phyloP scores from a whole-genome alignment of 768 basidiomycete genomes.

The Tylopilus plumbeoviolaceoides region DNA sequence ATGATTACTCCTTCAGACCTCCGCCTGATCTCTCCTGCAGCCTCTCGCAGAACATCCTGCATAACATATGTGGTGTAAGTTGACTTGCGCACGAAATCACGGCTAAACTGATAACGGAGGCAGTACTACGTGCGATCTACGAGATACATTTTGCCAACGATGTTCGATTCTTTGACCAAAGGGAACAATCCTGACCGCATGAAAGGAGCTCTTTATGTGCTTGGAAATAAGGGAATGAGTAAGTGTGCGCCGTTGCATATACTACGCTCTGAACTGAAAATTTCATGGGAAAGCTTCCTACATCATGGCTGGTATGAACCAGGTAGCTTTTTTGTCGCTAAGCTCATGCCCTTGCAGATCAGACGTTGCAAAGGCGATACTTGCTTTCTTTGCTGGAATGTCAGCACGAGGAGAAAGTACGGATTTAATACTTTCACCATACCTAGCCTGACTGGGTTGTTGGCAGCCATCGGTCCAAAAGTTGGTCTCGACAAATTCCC shows the following conservation, averaged over 20 bases:
- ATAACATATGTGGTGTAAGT: slow-evolving; percentile 62
- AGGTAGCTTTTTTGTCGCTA: background rate
- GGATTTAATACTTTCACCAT: slow-evolving; percentile 11
- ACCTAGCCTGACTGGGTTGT: slow-evolving; percentile 48
- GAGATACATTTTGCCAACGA: slow-evolving; percentile 53
- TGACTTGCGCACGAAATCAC: background rate
- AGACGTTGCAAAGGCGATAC: slow-evolving; percentile 51
- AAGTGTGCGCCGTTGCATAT: slow-evolving; percentile 17
- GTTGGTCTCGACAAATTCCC: slow-evolving; percentile 41
- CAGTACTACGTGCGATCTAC: slow-evolving; percentile 74
- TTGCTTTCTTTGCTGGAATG: slow-evolving; percentile 64
- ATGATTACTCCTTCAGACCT: background rate
- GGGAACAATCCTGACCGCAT: slow-evolving; percentile 89
- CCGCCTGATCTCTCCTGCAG: slow-evolving; percentile 32
- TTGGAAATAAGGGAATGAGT: slow-evolving; percentile 73
- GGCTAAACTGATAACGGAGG: slow-evolving; percentile 8
- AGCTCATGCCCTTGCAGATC: slow-evolving; percentile 40
- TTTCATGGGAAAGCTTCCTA: slow-evolving; percentile 48
- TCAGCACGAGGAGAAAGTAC: slow-evolving; percentile 83
- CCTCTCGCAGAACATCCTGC: slow-evolving; percentile 64
- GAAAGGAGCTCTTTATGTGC: slow-evolving; percentile 88
- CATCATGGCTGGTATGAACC: slow-evolving; percentile 58
- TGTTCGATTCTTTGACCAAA: slow-evolving; percentile 60
- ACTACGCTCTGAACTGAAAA: slow-evolving; percentile 5
- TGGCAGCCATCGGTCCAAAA: slow-evolving; percentile 17